Evolutionary conservation across 2,329 filamentous ascomycete species (phyloP), one percentile per base, ranked within the genome.

Genomic region (Beauveria sp.): DNA sequence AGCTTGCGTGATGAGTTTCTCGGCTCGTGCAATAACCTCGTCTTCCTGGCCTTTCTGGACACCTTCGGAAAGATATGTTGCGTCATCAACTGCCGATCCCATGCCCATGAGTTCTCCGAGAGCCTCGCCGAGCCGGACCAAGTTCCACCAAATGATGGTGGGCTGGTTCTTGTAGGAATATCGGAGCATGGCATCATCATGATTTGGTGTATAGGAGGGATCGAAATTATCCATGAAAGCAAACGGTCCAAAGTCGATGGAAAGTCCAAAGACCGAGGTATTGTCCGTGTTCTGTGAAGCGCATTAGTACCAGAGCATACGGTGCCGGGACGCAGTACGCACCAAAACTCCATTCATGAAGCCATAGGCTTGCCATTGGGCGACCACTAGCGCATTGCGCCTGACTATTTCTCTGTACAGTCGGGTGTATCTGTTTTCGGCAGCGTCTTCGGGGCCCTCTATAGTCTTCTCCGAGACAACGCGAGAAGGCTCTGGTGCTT

Each of bases 151-250:
- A 70, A 99, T 95, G 62, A 99, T 90, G 49, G 88, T 93, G 0
- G 95, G 93, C 71, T 99, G 95, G 72, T 96, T 96, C 67, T 88
- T 88, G 79, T 98, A 99, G 66, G 87, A 88, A 73, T 99, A 99
- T 52, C 95, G 85, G 34, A 96, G 79, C 77, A 89, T 83, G 70
- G 89, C 83, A 70, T 99, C 95, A 73, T 99, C 95, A 72, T 99
- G 95, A 71, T 99, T 99, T 1, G 95, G 95, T 0, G 95, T 99
- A 73, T 98, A 99, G 18, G 82, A 80, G 0, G 93, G 93, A 69
- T 99, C 93, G 70, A 98, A 99, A 70, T 93, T 92, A 73, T 99
- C 95, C 79, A 99, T 88, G 74, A 99, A 99, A 5, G 95, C 95
- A 69, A 99, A 99, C 0, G 95, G 95, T 0, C 95, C 95, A 71